A percentile compares a stretch with the other conserved stretches of the same genome.
Evolutionary conservation across 176 grass and related monocot species (phyloP).

Genomic region (Poa pratensis): DNA sequence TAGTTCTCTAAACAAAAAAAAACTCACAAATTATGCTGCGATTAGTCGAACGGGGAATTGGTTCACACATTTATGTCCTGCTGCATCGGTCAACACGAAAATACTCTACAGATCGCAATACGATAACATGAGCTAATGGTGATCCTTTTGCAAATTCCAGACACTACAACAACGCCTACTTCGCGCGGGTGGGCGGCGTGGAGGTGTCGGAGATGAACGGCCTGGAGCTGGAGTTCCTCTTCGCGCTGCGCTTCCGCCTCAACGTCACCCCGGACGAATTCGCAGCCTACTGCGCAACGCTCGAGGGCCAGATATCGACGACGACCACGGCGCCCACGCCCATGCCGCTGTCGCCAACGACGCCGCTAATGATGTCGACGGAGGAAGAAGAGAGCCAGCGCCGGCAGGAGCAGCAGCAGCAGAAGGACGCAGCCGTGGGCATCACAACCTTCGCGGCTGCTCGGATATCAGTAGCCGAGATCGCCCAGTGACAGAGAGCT

Average conservation of each 20-base stretch:
- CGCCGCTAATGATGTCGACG: background rate
- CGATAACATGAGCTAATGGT: background rate
- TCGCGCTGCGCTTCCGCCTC: constrained; percentile 68
- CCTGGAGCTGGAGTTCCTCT: constrained; percentile 70
- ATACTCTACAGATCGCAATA: too few species aligned
- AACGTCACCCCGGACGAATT: constrained; percentile 65
- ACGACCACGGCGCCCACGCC: background rate
- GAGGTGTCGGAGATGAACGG: constrained; percentile 72
- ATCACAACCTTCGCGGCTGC: background rate
- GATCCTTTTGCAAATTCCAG: background rate
- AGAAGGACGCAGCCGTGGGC: too few species aligned
- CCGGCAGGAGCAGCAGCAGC: background rate
- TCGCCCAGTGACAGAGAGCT: background rate
- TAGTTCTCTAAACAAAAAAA: too few species aligned
- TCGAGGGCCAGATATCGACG: constrained; percentile 51
- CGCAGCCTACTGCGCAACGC: constrained; percentile 59
- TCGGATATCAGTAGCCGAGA: background rate
- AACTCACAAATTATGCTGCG: background rate
- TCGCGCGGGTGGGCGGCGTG: constrained; percentile 65
- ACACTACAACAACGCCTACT: constrained; percentile 84
- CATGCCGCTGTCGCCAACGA: background rate
- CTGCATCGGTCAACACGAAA: too few species aligned
- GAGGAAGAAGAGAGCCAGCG: background rate
- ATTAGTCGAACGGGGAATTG: too few species aligned
- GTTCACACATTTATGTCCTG: too few species aligned